Evolutionary conservation across 768 basidiomycete species (phyloP), one percentile per base, ranked within the genome.

Genomic region (Tricholoma hemisulphureum): DNA sequence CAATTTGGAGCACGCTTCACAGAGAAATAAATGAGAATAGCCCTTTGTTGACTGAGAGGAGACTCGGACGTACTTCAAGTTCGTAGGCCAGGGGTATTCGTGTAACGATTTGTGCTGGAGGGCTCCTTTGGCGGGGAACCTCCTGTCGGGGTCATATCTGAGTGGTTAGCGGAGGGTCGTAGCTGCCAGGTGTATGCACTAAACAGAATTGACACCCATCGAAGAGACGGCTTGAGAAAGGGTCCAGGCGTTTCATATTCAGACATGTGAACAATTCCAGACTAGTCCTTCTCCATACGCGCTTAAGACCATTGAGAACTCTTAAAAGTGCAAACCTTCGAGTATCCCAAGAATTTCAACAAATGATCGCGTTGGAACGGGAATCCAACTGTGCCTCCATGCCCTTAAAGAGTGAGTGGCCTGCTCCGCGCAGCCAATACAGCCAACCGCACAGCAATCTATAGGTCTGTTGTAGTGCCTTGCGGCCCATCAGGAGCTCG

Each of bases 381-480:
- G 88, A 86, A 69, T 98, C 97, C 41, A 98, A 72, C 72, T 99
- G 98, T 1, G 97, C 97, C 73, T 98, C 97, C 71, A 98, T 97
- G 10, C 96, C 97, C 70, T 99, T 99, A 80, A 98, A 98, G 62
- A 99, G 98, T n/a, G n/a, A n/a, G n/a, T 1, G 97, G 97, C 20
- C 96, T 77, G 76, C 73, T 99, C 97, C n/a, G n/a, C n/a, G n/a
- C n/a, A 1, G 95, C 97, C 75, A 45, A 99, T 97, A 69, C 97
- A 99, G 1, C 95, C 97, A 4, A 98, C 87, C 21, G 97, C 95
- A 97, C 97, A 99, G 54, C 93, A 87, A 69, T 99, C 95, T 37
- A 98, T 87, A 4, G 95, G 91, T 64, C 92, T 94, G 63, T 97
- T 96, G 71, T 99, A 99, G 72, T 99, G 97, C 61, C 95, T 93